phyloP scores from a whole-genome alignment of 2,329 filamentous ascomycete genomes.

The Fusarium devonianum region DNA sequence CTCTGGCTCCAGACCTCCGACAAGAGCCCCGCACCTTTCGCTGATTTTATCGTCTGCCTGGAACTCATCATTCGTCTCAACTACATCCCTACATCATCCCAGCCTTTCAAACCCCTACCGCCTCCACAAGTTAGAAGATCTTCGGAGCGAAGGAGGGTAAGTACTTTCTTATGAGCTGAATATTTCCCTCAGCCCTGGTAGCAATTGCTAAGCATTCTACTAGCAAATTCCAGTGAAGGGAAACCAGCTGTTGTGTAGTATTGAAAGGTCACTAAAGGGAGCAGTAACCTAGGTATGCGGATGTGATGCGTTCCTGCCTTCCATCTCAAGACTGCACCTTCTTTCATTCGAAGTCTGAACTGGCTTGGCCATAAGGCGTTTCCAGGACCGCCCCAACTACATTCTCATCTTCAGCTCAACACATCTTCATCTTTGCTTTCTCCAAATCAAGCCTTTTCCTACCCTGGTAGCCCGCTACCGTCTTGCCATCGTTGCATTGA shows the following conservation, averaged over 20 bases:
- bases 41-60: neutral
- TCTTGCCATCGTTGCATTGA: neutral
- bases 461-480: constrained; percentile 8
- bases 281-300: constrained; percentile 2
- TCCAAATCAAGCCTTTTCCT: neutral
- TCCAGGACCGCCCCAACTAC: constrained; percentile 4
- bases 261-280: no score
- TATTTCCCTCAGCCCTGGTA: no score
- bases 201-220: no score
- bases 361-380: constrained; percentile 3
- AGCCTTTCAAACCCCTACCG: neutral
- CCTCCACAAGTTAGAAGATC: neutral
- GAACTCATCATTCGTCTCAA: neutral
- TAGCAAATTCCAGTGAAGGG: no score
- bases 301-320: constrained; percentile 17
- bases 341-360: constrained; percentile 7
- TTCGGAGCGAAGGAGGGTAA: constrained; percentile 11
- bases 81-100: neutral
- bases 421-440: constrained; percentile 13
- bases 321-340: constrained; percentile 20
- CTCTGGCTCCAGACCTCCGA: neutral
- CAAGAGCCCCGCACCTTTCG: constrained; percentile 9
- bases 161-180: no score
- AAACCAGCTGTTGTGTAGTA: no score
- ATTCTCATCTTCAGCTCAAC: neutral